A percentile compares a stretch with the other conserved stretches of the same genome.
phyloP scores from a whole-genome alignment of 192 early-diverging fungal species.

The Backusella parvicylindrica region DNA sequence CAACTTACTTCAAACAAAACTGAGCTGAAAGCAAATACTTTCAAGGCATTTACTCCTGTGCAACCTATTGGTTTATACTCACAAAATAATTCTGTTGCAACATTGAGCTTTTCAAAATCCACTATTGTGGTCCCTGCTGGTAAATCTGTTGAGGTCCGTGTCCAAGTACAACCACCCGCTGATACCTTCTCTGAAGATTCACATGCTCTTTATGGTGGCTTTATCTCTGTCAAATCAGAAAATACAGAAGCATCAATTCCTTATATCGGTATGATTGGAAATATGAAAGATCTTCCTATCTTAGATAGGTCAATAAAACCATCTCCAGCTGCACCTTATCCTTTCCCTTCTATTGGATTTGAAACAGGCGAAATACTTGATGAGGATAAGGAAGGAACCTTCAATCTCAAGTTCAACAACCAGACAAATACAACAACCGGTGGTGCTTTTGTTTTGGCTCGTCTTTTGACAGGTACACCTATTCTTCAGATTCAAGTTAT shows the following conservation, averaged over 20 bases:
- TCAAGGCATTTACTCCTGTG: not conserved
- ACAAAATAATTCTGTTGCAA: not conserved
- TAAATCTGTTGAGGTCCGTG: not conserved
- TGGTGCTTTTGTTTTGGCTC: constrained; percentile 11
- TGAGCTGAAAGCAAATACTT: not conserved
- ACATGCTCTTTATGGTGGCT: constrained; percentile 42
- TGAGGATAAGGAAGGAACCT: not conserved
- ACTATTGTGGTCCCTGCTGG: constrained; percentile 4
- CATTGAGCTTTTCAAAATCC: not conserved
- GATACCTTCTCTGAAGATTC: constrained; percentile 10
- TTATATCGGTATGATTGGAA: constrained; percentile 42
- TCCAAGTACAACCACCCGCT: constrained; percentile 23
- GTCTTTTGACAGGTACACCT: constrained; percentile 21
- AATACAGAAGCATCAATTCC: constrained; percentile 25
- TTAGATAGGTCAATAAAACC: constrained; percentile 21
- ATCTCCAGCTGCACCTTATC: not conserved
- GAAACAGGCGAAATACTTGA: not conserved
- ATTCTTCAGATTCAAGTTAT: constrained; percentile 20
- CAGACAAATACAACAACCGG: not conserved
- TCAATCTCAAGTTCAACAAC: not conserved
- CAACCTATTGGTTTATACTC: constrained; percentile 16
- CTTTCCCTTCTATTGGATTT: constrained; percentile 26
- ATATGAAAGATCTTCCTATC: constrained; percentile 37
- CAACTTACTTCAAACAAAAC: not conserved
- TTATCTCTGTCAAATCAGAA: constrained; percentile 14